These are phyloP conservation scores for Phytopythium delawarense DNA, from an alignment of 352 stramenopile genomes.

Conservation along the genomic window DNA sequence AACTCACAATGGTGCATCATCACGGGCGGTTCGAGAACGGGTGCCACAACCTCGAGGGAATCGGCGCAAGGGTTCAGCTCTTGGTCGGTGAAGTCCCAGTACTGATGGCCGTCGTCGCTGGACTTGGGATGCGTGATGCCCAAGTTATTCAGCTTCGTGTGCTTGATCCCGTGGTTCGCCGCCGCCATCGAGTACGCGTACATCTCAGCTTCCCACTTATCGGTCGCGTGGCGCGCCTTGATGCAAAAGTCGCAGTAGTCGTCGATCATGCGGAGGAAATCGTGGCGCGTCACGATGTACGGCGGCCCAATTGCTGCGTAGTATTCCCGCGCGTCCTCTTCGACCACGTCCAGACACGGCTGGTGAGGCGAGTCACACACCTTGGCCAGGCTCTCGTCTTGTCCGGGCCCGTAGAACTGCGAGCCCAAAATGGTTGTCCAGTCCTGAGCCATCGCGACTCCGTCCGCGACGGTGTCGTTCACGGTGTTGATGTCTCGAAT, in stretches of 20 bases:
- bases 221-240: slow-evolving; percentile 15
- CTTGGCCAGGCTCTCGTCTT: slow-evolving; percentile 18
- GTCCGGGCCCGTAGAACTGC: slow-evolving; percentile 32
- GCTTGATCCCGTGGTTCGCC: slow-evolving; percentile 38
- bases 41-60: slow-evolving; percentile 24
- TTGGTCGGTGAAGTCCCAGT: slow-evolving; percentile 37
- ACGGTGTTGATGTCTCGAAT: slow-evolving; percentile 23
- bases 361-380: slow-evolving; percentile 23
- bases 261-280: not conserved
- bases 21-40: slow-evolving; percentile 28
- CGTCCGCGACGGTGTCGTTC: slow-evolving; percentile 34
- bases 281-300: slow-evolving; percentile 32
- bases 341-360: slow-evolving; percentile 27
- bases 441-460: slow-evolving; percentile 37
- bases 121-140: slow-evolving; percentile 1
- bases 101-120: slow-evolving; percentile 15
- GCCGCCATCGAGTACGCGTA: slow-evolving; percentile 43
- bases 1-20: slow-evolving; percentile 48
- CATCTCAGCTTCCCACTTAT: slow-evolving; percentile 52
- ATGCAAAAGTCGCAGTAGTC: not conserved
- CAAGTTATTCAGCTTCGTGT: slow-evolving; percentile 25
- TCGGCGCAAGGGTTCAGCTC: slow-evolving; percentile 41
- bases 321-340: slow-evolving; percentile 38
- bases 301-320: slow-evolving; percentile 40
- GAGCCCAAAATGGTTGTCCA: slow-evolving; percentile 33